These are phyloP conservation scores for Suillus ampliporus DNA, from an alignment of 768 basidiomycete species.

Conservation along the genomic window DNA sequence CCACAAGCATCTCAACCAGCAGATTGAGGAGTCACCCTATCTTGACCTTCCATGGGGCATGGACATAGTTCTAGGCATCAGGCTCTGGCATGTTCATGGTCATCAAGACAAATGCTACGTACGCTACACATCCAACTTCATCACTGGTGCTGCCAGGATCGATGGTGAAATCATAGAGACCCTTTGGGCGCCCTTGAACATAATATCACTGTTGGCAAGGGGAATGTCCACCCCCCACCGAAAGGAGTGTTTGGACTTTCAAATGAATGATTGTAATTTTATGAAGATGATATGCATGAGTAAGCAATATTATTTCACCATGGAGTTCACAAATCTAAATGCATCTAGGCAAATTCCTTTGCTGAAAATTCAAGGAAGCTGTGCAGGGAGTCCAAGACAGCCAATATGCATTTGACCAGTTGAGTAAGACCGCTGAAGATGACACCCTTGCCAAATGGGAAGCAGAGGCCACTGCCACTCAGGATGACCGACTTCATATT, in stretches of 20 bases:
- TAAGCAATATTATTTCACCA: no score
- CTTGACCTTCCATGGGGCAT: no score
- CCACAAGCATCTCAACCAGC: no score
- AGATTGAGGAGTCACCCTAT: no score
- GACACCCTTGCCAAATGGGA: background rate
- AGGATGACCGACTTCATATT: background rate
- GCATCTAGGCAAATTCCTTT: background rate
- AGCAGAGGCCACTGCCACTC: background rate
- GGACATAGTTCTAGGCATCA: no score
- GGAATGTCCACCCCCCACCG: no score
- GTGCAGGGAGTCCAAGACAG: background rate
- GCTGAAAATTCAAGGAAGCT: slow-evolving; percentile 3
- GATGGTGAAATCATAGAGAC: slow-evolving; percentile 26
- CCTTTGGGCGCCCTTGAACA: no score
- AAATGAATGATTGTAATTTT: no score
- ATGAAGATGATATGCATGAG: slow-evolving; percentile 25
- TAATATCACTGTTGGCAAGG: no score
- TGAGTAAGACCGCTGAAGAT: background rate
- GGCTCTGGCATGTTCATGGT: no score
- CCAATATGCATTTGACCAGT: background rate
- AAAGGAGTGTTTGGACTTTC: no score
- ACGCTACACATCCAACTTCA: slow-evolving; percentile 1
- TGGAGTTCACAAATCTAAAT: background rate
- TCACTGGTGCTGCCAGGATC: background rate
- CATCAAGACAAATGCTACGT: slow-evolving; percentile 11